Evolutionary conservation across 257 asterid genomes (phyloP).

Genomic region (Petrea volubilis): DNA sequence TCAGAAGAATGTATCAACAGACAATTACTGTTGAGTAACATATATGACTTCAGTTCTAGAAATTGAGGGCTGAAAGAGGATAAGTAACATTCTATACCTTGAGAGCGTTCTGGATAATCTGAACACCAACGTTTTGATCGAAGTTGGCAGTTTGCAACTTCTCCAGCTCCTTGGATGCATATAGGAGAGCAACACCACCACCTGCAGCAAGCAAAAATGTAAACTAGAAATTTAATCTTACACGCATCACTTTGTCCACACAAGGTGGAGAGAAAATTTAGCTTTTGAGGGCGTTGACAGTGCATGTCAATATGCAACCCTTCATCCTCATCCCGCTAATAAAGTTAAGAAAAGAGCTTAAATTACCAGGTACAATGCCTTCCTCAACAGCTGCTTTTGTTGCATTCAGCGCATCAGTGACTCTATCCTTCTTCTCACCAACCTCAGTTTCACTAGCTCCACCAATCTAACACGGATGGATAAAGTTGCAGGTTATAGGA

Average conservation of each 20-base stretch:
- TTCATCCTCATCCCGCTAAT: no score
- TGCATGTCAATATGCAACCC: no score
- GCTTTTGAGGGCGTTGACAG: background rate
- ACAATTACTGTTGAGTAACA: background rate
- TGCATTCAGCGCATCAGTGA: constrained; percentile 92
- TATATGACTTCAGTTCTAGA: background rate
- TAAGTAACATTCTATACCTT: constrained; percentile 44
- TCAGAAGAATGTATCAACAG: background rate
- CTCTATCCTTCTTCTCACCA: constrained; percentile 93
- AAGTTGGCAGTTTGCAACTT: constrained; percentile 78
- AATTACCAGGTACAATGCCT: constrained; percentile 83
- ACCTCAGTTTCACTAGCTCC: constrained; percentile 98
- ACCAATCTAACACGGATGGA: constrained; percentile 59
- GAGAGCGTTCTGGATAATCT: constrained; percentile 88
- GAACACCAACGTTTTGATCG: constrained; percentile 90
- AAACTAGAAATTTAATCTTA: background rate
- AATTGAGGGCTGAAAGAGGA: background rate
- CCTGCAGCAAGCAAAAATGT: constrained; percentile 37
- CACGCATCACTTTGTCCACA: background rate
- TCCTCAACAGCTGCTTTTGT: constrained; percentile 98
- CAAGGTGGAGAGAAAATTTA: background rate
- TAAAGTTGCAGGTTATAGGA: background rate
- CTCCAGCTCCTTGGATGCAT: constrained; percentile 79
- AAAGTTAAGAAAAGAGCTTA: no score
- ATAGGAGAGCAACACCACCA: constrained; percentile 89